These are phyloP conservation scores for Backusella psychrophila DNA, from an alignment of 192 early-diverging fungal species.

Conservation along the genomic window DNA sequence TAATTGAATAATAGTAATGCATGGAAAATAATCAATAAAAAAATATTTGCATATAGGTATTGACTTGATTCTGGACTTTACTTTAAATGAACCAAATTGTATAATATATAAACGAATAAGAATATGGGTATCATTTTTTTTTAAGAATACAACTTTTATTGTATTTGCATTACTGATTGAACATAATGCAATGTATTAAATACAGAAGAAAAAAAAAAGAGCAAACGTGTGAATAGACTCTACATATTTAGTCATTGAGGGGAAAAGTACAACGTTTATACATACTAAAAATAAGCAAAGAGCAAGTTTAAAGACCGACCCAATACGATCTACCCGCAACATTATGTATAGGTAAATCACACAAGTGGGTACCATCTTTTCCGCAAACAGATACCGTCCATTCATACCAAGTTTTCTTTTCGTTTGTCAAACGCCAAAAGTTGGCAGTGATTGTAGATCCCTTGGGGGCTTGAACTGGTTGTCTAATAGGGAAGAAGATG, in stretches of 20 bases:
- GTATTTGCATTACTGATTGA: too few relatives aligned
- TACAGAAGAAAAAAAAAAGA: too few relatives aligned
- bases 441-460: constrained; percentile 62
- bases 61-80: too few relatives aligned
- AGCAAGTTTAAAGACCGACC: constrained; percentile 63
- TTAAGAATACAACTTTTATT: too few relatives aligned
- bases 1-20: too few relatives aligned
- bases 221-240: too few relatives aligned
- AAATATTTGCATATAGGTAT: too few relatives aligned
- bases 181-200: too few relatives aligned
- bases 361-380: constrained; percentile 33
- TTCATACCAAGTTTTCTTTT: constrained; percentile 95
- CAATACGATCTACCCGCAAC: constrained; percentile 67
- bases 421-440: constrained; percentile 84
- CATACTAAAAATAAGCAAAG: background rate
- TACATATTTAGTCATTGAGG: background rate
- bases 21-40: too few relatives aligned
- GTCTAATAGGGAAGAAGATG: constrained; percentile 86
- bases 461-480: constrained; percentile 66
- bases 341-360: constrained; percentile 63
- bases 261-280: background rate
- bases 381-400: constrained; percentile 64
- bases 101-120: too few relatives aligned
- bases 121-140: too few relatives aligned
- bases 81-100: too few relatives aligned